Conservation (phyloP, 1,284 basidiomycete genomes). For the Leccinum angustisporum region DNA sequence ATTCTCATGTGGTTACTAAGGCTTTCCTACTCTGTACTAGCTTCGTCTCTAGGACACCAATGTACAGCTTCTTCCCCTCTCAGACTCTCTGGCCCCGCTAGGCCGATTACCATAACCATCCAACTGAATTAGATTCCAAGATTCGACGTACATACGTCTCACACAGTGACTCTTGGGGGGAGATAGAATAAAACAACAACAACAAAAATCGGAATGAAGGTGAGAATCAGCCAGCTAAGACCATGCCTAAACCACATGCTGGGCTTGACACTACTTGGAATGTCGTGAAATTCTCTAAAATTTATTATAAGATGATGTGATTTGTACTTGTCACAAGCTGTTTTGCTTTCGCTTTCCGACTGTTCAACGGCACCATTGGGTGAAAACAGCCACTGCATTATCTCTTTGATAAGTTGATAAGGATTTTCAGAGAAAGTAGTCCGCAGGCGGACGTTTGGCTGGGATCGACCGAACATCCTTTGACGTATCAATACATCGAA, state of each 20-base stretch:
- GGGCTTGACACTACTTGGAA: conserved; percentile 10
- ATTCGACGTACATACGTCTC: not conserved
- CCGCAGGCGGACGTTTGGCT: conserved; percentile 84
- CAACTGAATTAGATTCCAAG: not conserved
- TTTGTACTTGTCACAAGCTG: not conserved
- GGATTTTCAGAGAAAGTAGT: conserved; percentile 68
- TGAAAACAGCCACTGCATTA: not conserved
- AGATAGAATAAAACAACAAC: not conserved
- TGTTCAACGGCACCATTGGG: conserved; percentile 19
- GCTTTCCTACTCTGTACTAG: conserved; percentile 4
- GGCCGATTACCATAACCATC: not conserved
- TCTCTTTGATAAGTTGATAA: conserved; percentile 18
- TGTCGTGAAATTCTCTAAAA: conserved; percentile 5
- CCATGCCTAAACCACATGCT: conserved; percentile 33
- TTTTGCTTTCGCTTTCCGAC: not conserved
- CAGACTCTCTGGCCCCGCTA: not conserved
- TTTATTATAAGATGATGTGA: not conserved
- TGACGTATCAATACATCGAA: not conserved
- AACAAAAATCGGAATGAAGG: conserved; percentile 18
- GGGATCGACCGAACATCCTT: conserved; percentile 86
- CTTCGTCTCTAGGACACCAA: conserved; percentile 15
- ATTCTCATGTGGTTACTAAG: conserved; percentile 5
- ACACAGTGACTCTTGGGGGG: not conserved
- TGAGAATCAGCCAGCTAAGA: conserved; percentile 19
- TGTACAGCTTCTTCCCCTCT: conserved; percentile 14